A percentile compares a stretch with the other conserved stretches of the same genome.
Conservation (phyloP, 805 yeast species). For the Candida takata region DNA sequence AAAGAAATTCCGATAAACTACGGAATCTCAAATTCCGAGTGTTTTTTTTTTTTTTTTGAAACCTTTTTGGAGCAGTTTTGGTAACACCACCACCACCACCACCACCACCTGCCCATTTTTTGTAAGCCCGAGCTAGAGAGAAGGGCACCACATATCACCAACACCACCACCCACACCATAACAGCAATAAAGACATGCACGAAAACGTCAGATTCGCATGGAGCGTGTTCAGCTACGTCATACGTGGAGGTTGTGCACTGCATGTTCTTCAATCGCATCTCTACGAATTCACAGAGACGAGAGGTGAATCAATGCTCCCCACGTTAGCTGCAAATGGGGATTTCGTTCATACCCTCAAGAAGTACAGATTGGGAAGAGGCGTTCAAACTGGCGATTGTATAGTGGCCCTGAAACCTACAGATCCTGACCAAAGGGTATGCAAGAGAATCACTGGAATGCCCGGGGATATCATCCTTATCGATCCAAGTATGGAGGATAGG, state of each 20-base stretch:
- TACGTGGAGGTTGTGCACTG: constrained; percentile 51
- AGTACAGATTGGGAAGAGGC: constrained; percentile 55
- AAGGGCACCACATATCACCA: no score
- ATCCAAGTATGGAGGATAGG: constrained; percentile 51
- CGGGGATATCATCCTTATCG: constrained; percentile 76
- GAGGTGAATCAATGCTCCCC: constrained; percentile 95
- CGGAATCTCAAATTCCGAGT: no score
- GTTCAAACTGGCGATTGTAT: constrained; percentile 78
- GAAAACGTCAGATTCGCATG: constrained; percentile 19
- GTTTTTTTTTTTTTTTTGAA: no score
- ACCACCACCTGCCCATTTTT: no score
- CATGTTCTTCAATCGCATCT: constrained; percentile 64
- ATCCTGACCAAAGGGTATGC: constrained; percentile 79
- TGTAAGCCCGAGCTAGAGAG: no score
- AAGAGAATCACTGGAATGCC: constrained; percentile 95
- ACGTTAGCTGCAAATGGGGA: constrained; percentile 71
- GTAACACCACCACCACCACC: no score
- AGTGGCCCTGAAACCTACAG: constrained; percentile 85
- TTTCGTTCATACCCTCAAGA: constrained; percentile 70
- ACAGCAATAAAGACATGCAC: no score
- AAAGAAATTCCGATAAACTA: no score
- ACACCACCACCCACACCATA: no score
- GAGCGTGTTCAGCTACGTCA: constrained; percentile 20
- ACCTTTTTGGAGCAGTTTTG: no score
- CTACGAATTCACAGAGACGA: constrained; percentile 72